Base-by-base conservation (phyloP, 2,329 filamentous ascomycete genomes). In the Paracorniculantispora psalliotae region DNA sequence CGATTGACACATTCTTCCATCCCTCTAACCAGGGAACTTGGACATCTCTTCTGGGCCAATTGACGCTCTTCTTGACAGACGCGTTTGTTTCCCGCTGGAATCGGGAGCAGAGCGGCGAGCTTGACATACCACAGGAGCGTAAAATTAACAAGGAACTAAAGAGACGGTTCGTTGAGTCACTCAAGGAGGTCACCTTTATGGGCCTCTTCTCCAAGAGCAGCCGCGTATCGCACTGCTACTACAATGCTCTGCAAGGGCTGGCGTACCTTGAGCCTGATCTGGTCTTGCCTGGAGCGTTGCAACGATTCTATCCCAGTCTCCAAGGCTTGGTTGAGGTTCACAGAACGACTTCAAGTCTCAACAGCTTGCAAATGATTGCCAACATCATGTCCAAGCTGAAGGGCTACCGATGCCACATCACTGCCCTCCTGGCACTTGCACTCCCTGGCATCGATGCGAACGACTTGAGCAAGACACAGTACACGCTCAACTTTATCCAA, bases 41-140 rank as follows among this genome's bases (percentile, higher is more conserved):
- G 94, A 96, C 93, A 1, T 91, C 86, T 67, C 89, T 93, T 64
- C 78, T 99, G 46, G 89, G 92, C 3, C 93, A 97, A 72, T 80
- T 99, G 57, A 90, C 94, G 5, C 92, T 92, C 71, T 96, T 96
- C 72, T 80, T 99, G 6, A 88, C 92, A 2, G 94, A 99, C 71
- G 92, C 96, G 67, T 99, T 99, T 72, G 91, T 99, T 46, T 94
- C 96, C 76, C 87, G 94, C 55, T 99, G 92, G 92, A 97, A 99
- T 70, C 86, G 93, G 55, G 94, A 99, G 74, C 88, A 90, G 70
- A 96, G 86, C 68, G 92, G 91, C 28, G 96, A 99, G 76, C 88
- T 96, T 75, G 89, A 96, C 47, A 84, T 93, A 1, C 92, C 93
- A 0, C 75, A 82, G 41, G 91, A 92, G 53, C 86, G 94, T 57